phyloP scores from a whole-genome alignment of 352 stramenopile genomes.

The Globisporangium echinulatum region DNA sequence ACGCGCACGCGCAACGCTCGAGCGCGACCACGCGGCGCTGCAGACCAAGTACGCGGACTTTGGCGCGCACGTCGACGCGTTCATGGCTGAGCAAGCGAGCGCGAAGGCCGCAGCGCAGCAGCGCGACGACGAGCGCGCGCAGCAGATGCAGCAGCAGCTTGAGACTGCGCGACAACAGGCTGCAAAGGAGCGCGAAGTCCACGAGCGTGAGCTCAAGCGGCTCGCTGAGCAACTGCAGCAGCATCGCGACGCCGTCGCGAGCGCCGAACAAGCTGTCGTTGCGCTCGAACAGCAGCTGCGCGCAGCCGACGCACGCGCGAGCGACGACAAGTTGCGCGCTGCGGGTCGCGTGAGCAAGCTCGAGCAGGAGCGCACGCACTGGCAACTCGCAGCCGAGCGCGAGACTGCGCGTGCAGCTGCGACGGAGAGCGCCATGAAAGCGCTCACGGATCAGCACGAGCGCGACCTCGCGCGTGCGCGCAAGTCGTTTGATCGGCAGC shows the following conservation, averaged over 20 bases:
- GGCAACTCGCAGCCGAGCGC: slow-evolving; percentile 34
- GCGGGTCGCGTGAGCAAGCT: slow-evolving; percentile 30
- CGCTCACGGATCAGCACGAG: slow-evolving; percentile 44
- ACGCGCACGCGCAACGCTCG: slow-evolving; percentile 20
- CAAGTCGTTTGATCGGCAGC: slow-evolving; percentile 38
- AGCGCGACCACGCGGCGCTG: slow-evolving; percentile 52
- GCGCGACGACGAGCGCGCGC: slow-evolving; percentile 28
- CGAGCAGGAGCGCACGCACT: slow-evolving; percentile 55
- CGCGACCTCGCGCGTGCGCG: slow-evolving; percentile 39
- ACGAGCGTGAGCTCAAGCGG: slow-evolving; percentile 38
- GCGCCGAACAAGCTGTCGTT: slow-evolving; percentile 43
- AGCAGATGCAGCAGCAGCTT: slow-evolving; percentile 31
- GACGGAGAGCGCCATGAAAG: slow-evolving; percentile 19
- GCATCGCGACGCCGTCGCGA: slow-evolving; percentile 41
- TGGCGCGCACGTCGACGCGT: slow-evolving; percentile 59
- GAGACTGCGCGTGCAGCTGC: slow-evolving; percentile 35
- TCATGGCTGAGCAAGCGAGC: slow-evolving; percentile 65
- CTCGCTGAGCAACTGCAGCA: slow-evolving; percentile 51
- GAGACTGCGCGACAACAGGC: slow-evolving; percentile 26
- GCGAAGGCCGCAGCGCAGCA: slow-evolving; percentile 31
- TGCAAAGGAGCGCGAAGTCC: slow-evolving; percentile 44
- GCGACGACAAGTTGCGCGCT: slow-evolving; percentile 36
- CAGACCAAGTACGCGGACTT: slow-evolving; percentile 71
- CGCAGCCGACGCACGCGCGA: slow-evolving; percentile 22
- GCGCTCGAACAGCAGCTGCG: slow-evolving; percentile 31